A percentile compares a stretch with the other conserved stretches of the same genome.
Evolutionary conservation across 768 basidiomycete genomes (phyloP).

Genomic region (Trametes coccinea): DNA sequence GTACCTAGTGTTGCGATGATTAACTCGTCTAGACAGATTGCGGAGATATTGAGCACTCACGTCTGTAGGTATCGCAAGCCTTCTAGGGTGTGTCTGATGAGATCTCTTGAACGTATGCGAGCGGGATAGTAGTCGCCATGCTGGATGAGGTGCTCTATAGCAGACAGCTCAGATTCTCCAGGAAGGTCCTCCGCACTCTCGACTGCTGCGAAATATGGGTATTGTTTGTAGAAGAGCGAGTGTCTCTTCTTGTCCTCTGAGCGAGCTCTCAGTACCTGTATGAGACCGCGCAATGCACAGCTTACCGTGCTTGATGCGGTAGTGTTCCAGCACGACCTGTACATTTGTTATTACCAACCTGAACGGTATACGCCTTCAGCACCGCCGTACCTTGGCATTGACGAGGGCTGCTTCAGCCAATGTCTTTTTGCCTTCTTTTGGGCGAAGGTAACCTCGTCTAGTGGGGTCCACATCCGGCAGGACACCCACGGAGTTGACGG

Average conservation of each 20-base stretch:
- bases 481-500: conserved; percentile 81
- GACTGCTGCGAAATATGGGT: conserved; percentile 44
- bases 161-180: conserved; percentile 38
- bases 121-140: conserved; percentile 48
- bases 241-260: conserved; percentile 62
- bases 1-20: conserved; percentile 44
- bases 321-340: conserved; percentile 74
- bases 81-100: conserved; percentile 54
- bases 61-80: conserved; percentile 82
- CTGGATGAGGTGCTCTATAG: conserved; percentile 49
- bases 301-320: conserved; percentile 73
- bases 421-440: conserved; percentile 46
- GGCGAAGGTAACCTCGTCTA: conserved; percentile 56
- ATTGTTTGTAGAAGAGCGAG: conserved; percentile 66
- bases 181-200: conserved; percentile 29
- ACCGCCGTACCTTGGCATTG: conserved; percentile 55
- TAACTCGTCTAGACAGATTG: not conserved
- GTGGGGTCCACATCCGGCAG: conserved; percentile 72
- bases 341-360: not conserved
- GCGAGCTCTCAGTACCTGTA: not conserved
- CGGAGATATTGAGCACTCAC: conserved; percentile 26
- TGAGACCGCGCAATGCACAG: conserved; percentile 6
- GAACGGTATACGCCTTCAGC: not conserved
- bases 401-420: conserved; percentile 57
- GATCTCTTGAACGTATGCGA: conserved; percentile 46